Evolutionary conservation across 225 moss, liverwort and hornwort species (phyloP).

Genomic region (Bryum argenteum): DNA sequence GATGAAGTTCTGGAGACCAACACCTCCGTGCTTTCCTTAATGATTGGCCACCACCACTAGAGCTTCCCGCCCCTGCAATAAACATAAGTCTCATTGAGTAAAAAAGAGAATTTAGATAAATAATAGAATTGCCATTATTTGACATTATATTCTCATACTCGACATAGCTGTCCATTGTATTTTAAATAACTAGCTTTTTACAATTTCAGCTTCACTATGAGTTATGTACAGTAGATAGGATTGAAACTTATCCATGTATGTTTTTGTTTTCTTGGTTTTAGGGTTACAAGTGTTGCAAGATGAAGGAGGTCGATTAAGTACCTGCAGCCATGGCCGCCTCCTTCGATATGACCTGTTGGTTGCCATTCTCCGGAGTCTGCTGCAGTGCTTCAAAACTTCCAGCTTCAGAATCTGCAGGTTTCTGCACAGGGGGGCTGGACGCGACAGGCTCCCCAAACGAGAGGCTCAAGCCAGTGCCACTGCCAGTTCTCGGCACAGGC

Average conservation of each 20-base stretch:
- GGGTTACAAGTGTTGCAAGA: too few species aligned
- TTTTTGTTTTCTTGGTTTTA: too few species aligned
- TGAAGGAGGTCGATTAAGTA: neutral
- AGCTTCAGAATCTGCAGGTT: conserved; percentile 33
- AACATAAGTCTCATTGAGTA: too few species aligned
- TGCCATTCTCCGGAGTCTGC: conserved; percentile 19
- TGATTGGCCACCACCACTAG: conserved; percentile 26
- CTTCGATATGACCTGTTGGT: neutral
- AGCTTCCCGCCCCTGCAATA: conserved; percentile 39
- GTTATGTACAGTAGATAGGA: too few species aligned
- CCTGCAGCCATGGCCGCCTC: conserved; percentile 12
- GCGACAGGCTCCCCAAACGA: conserved; percentile 36
- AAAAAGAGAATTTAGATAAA: too few species aligned
- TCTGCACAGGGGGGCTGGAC: conserved; percentile 16
- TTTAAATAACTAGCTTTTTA: too few species aligned
- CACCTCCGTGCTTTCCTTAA: conserved; percentile 66
- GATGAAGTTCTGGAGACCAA: conserved; percentile 98
- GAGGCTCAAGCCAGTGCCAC: conserved; percentile 40
- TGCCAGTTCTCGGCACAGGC: conserved; percentile 39
- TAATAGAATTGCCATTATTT: too few species aligned
- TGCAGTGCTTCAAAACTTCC: conserved; percentile 27
- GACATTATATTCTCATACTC: too few species aligned
- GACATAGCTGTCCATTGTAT: too few species aligned
- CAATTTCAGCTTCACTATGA: too few species aligned
- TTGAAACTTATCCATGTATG: too few species aligned